These are phyloP conservation scores for Naegleria lovaniensis DNA, from an alignment of 208 protist genomes.

Conservation along the genomic window DNA sequence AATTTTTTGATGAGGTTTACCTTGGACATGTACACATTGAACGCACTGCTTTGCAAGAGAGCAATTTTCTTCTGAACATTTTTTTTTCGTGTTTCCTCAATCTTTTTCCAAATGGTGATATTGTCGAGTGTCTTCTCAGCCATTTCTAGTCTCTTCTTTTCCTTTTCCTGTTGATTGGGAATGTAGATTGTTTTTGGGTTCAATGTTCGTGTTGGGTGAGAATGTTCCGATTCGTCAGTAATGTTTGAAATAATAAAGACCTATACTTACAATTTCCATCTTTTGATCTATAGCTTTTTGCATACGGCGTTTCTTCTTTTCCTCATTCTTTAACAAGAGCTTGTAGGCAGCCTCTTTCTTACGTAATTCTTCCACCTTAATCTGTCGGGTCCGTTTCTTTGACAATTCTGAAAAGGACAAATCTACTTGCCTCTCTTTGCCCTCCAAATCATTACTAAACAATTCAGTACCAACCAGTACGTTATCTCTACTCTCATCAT, in stretches of 20 bases:
- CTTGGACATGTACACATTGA: neutral
- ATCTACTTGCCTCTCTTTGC: neutral
- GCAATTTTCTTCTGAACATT: neutral
- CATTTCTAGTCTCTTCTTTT: neutral
- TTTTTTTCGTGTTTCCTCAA: neutral
- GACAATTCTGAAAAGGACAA: neutral
- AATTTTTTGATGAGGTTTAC: slow-evolving; percentile 13
- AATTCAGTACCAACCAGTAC: neutral
- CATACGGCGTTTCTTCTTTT: neutral
- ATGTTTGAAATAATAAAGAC: too few species aligned
- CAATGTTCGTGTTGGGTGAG: too few species aligned
- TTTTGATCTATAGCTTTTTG: neutral
- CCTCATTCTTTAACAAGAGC: neutral
- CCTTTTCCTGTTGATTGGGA: neutral
- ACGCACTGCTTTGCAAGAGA: neutral
- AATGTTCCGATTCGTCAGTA: too few species aligned
- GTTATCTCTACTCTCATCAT: too few species aligned
- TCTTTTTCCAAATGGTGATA: neutral
- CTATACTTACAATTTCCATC: neutral
- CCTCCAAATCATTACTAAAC: neutral
- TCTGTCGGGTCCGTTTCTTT: neutral
- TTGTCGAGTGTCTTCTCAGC: neutral
- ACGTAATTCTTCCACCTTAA: neutral
- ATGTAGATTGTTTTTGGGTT: too few species aligned
- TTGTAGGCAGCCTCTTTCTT: neutral